Conservation (phyloP, 225 moss, liverwort and hornwort species). For the Pseudisothecium myosuroides region DNA sequence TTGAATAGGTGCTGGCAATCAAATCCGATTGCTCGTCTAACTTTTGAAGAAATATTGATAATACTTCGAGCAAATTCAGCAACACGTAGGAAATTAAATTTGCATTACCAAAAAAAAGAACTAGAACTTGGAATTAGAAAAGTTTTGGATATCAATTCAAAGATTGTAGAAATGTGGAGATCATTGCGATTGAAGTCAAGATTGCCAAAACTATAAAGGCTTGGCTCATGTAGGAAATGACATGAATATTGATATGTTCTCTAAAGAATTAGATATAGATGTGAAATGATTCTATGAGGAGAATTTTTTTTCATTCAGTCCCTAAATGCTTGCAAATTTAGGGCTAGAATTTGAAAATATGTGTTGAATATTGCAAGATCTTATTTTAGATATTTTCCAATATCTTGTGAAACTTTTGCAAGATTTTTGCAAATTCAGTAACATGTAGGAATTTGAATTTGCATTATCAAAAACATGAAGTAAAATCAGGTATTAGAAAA, state of each 20-base stretch:
- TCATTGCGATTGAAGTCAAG: no score
- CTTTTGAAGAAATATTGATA: not conserved
- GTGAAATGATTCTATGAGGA: no score
- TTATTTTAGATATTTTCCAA: no score
- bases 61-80: not conserved
- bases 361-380: accelerated
- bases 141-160: not conserved
- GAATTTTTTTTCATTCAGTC: accelerated
- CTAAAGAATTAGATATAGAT: not conserved
- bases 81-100: accelerated
- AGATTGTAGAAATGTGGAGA: not conserved
- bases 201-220: no score
- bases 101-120: accelerated
- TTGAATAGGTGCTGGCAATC: not conserved
- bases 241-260: not conserved
- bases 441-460: not conserved
- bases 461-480: accelerated
- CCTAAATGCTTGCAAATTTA: not conserved
- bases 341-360: not conserved
- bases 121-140: accelerated
- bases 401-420: not conserved
- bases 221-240: accelerated
- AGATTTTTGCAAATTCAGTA: not conserved
- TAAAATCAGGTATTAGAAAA: not conserved
- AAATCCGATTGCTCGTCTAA: accelerated